phyloP scores from a whole-genome alignment of 441 rosid species.

The Metrosideros polymorpha region DNA sequence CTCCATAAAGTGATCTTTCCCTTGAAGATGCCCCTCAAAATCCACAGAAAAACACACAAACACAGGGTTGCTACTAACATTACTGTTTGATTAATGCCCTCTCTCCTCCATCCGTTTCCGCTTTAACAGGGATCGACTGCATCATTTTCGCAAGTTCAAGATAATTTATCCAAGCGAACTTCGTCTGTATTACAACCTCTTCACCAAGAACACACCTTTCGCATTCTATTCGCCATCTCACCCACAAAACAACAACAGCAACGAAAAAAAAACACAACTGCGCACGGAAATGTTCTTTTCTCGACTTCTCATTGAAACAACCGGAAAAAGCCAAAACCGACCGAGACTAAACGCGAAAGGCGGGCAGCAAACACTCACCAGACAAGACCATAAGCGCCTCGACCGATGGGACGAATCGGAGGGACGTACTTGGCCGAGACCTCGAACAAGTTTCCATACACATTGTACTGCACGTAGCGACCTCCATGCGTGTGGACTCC shows the following conservation, averaged over 20 bases:
- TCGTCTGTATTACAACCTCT: not conserved
- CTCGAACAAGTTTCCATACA: constrained; percentile 75
- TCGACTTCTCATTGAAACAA: not conserved
- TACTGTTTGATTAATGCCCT: not conserved
- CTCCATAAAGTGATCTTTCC: not conserved
- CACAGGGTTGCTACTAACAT: not conserved
- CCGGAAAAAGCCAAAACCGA: not conserved
- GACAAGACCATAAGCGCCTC: constrained; percentile 85
- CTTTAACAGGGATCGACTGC: not conserved
- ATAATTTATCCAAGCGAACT: not conserved
- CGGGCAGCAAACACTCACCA: constrained; percentile 24
- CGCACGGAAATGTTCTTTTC: not conserved
- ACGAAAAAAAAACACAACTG: not conserved
- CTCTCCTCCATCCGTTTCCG: not conserved
- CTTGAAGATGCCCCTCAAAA: not conserved
- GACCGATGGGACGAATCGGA: constrained; percentile 79
- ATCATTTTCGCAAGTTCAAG: not conserved
- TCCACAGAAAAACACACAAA: not conserved
- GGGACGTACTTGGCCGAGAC: constrained; percentile 82
- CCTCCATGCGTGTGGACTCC: constrained; percentile 84
- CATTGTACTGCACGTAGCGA: constrained; percentile 71
- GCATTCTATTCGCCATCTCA: not conserved
- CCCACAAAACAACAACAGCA: not conserved
- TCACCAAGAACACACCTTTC: not conserved
- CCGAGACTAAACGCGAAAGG: not conserved